Evolutionary conservation across 495 filamentous ascomycete genomes (phyloP), one percentile per base, ranked within the genome.

Genomic region (Penicillium antarcticum): DNA sequence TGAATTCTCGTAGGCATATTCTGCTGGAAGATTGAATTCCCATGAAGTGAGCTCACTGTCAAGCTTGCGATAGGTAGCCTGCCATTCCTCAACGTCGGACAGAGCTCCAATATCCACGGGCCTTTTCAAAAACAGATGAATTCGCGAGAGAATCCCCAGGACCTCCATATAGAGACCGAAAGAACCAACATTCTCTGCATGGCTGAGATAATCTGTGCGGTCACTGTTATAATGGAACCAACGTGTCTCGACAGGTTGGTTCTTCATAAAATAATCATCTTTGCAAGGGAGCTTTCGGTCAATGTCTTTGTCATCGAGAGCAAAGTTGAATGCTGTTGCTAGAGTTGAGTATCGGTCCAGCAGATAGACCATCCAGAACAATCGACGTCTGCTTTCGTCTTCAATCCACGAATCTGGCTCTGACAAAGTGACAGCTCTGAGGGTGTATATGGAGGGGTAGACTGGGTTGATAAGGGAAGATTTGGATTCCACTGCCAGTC

Each of bases 291-390:
- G 75, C 39, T 83, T 89, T 21, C 90, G 81, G 61, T 95, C 89
- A 43, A 96, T 92, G 54, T 95, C 89, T 55, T 85, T 88, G 57
- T 95, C 89, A 53, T 90, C 85, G 42, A 96, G 70, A 2, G 87
- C 88, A 66, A 96, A 92, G 62, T 95, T 89, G 55, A 96, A 94
- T 3, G 90, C 88, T 0, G 91, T 96, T 0, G 89, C 85, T 39
- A 95, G 81, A 1, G 89, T 95, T 1, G 91, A 90, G 57, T 94
- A 95, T 35, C 91, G 78, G 67, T 96, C 91, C 31, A 96, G 76
- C 23, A 95, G 64, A 60, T 94, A 96, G 23, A 95, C 85, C 87
- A 91, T 92, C 91, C 91, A 96, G 72, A 96, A 95, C 1, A 95
- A 71, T 6, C 91, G 76, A 35, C 91, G 76, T 35, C 89, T 75